Evolutionary conservation across 805 yeast genomes (phyloP), one percentile per base, ranked within the genome.

Genomic region (Candida fluviatilis): DNA sequence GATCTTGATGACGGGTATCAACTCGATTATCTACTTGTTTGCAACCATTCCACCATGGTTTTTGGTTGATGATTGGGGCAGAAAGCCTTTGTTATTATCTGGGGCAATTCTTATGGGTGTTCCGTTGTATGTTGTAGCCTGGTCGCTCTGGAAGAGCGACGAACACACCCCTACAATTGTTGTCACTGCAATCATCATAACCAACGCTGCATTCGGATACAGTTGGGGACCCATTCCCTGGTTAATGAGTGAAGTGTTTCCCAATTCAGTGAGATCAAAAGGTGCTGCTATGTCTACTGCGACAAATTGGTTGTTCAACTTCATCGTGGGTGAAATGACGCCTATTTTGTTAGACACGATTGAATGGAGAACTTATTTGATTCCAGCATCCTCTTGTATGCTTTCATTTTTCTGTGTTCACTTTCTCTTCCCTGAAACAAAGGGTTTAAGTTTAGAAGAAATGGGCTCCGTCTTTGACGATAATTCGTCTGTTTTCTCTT

Each of bases 201-300:
- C 81, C 66, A 89, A 87, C 53, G 85, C 95, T 1, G 79, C 80
- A 3, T 89, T 89, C 62, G 96, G 96, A 13, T 80, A 78, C 52
- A 81, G 91, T 38, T 90, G 96, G 95, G 97, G 96, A 7, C 95
- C 96, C 3, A 80, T 89, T 38, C 95, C 95, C 10, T 88, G 96
- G 96, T 80, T 83, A 58, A 87, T 90, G 49, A 82, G 86, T 43
- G 96, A 87, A 62, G 87, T 90, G 35, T 73, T 89, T 38, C 96
- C 96, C 0, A 75, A 85, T 45, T 71, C 82, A 14, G 87, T 88
- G 8, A 75, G 97, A 38, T 87, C 95, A 3, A 84, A 88, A 50
- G 95, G 96, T 41, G 95, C 95, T 0, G 86, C 95, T 2, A 66
- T 87, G 45, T 83, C 95, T 0, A 89, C 96, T 1, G 95, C 96